These are phyloP conservation scores for Tetracladium setigerum DNA, from an alignment of 495 filamentous ascomycete genomes.

Conservation along the genomic window DNA sequence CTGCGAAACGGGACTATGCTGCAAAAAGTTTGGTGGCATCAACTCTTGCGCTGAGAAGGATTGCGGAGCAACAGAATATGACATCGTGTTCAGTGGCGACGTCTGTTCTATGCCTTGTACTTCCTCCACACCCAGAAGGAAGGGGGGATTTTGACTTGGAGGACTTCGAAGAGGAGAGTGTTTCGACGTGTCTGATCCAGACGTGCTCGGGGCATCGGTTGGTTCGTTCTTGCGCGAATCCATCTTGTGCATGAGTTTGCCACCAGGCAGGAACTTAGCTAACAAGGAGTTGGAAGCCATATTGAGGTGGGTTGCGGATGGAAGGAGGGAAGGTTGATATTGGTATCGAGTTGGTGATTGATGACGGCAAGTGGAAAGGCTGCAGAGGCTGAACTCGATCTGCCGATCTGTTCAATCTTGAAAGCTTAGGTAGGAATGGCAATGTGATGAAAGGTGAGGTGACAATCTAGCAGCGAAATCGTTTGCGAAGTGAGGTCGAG, in stretches of 20 bases:
- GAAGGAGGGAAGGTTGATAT: background rate
- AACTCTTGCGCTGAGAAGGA: conserved; percentile 6
- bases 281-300: conserved; percentile 7
- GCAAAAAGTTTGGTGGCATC: conserved; percentile 12
- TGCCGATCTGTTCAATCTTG: no score
- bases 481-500: no score
- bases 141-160: background rate
- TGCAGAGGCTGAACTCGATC: no score
- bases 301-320: background rate
- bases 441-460: no score
- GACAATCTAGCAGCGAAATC: no score
- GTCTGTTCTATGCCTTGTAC: no score
- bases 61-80: conserved; percentile 12
- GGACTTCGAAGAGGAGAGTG: conserved; percentile 13
- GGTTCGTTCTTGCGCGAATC: background rate
- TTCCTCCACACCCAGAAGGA: no score
- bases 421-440: no score
- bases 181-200: background rate
- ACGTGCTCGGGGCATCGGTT: background rate
- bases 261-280: conserved; percentile 14
- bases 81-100: background rate
- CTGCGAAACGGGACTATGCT: background rate
- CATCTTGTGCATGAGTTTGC: conserved; percentile 19
- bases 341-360: background rate
- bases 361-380: no score